Percentiles rank a stretch among this genome's conserved stretches.
phyloP scores from a whole-genome alignment of 768 basidiomycete genomes.

The Russula compacta region DNA sequence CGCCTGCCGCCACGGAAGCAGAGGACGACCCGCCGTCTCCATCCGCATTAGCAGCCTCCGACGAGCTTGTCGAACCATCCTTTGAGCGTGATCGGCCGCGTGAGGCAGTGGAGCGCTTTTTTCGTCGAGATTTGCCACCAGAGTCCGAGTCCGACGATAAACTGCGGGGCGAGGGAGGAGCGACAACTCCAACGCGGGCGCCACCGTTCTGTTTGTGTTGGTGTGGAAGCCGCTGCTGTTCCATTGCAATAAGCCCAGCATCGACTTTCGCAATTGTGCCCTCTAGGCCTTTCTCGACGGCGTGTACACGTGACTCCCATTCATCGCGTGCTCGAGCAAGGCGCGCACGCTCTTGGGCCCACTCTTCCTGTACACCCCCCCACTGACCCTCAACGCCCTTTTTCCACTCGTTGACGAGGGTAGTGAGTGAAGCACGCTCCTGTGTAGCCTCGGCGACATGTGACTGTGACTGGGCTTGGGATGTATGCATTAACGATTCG shows the following conservation, averaged over 20 bases:
- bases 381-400: conserved; percentile 72
- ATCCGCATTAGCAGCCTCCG: conserved; percentile 15
- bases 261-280: conserved; percentile 32
- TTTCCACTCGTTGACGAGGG: conserved; percentile 63
- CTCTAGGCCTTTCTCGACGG: conserved; percentile 47
- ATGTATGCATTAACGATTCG: conserved; percentile 56
- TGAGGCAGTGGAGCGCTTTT: conserved; percentile 17
- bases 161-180: conserved; percentile 69
- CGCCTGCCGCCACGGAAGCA: conserved; percentile 18
- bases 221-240: conserved; percentile 28
- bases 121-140: conserved; percentile 13
- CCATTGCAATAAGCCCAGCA: conserved; percentile 27
- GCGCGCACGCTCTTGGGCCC: conserved; percentile 72
- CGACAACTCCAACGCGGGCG: conserved; percentile 48
- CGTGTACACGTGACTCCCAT: conserved; percentile 58
- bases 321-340: conserved; percentile 67
- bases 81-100: conserved; percentile 19
- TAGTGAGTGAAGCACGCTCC: conserved; percentile 42
- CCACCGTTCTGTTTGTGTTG: conserved; percentile 25
- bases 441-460: conserved; percentile 28
- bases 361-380: conserved; percentile 69
- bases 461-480: conserved; percentile 33
- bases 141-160: conserved; percentile 49
- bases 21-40: conserved; percentile 19
- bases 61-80: conserved; percentile 18